Conservation (phyloP, 2,329 filamentous ascomycete genomes). For the Neurospora sp. region DNA sequence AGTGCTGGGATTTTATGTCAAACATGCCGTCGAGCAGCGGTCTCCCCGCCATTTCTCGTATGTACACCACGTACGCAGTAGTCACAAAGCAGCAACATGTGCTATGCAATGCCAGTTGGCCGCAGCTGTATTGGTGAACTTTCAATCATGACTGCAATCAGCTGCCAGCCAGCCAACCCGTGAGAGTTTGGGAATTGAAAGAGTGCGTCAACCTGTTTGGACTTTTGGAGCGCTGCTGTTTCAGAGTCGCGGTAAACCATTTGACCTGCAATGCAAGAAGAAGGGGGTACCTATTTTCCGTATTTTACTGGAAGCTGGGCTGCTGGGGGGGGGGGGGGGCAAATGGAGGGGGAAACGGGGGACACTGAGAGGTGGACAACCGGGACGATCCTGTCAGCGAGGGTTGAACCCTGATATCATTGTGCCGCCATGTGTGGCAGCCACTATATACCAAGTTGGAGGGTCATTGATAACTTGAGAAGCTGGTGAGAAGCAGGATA, state of each 20-base stretch:
- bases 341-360: background rate
- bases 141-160: background rate
- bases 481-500: background rate
- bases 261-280: background rate
- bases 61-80: background rate
- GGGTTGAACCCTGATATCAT: background rate
- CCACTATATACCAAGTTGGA: background rate
- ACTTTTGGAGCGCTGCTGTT: background rate
- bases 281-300: background rate
- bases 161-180: background rate
- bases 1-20: background rate
- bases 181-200: background rate
- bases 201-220: background rate
- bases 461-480: background rate
- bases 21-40: background rate
- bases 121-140: background rate
- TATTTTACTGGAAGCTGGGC: background rate
- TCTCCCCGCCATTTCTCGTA: background rate
- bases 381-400: background rate
- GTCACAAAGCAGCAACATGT: background rate
- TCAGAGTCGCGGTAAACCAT: background rate
- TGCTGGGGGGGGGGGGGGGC: background rate
- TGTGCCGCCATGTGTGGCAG: background rate
- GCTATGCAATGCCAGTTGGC: background rate
- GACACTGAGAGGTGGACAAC: background rate